A percentile compares a stretch with the other conserved stretches of the same genome.
phyloP scores from a whole-genome alignment of 371 early-diverging fungal genomes.

The Mortierella sp. region DNA sequence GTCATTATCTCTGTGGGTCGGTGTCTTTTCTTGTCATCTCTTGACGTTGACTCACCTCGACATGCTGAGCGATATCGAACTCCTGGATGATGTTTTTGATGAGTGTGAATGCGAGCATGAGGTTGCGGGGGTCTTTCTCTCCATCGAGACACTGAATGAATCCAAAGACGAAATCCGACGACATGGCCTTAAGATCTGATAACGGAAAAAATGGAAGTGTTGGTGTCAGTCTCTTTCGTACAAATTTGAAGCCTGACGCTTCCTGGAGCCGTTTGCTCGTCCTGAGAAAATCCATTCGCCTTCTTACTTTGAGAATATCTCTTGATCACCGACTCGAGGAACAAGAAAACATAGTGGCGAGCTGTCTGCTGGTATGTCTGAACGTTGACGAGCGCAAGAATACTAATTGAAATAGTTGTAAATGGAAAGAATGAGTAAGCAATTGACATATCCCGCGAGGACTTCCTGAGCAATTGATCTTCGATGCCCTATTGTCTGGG shows the following conservation, averaged over 20 bases:
- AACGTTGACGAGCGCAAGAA: conserved; percentile 69
- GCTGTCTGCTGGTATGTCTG: conserved; percentile 73
- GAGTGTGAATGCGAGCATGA: conserved; percentile 87
- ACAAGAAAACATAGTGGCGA: conserved; percentile 65
- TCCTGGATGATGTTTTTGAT: conserved; percentile 73
- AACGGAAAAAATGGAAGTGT: neutral
- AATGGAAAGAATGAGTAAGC: neutral
- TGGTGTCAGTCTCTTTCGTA: neutral
- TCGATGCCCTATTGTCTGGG: neutral
- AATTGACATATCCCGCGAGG: neutral
- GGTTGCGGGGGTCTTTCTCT: conserved; percentile 97
- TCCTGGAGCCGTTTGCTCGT: neutral
- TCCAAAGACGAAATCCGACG: conserved; percentile 82
- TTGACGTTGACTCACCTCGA: conserved; percentile 68
- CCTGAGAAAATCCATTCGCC: neutral
- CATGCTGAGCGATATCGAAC: conserved; percentile 82
- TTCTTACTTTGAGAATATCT: conserved; percentile 41
- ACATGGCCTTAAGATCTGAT: conserved; percentile 58
- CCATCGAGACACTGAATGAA: conserved; percentile 94
- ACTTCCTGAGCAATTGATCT: neutral
- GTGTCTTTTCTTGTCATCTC: no score
- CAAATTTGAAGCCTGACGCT: neutral
- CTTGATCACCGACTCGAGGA: conserved; percentile 61
- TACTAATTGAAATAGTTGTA: conserved; percentile 37
- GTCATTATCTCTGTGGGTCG: neutral